A percentile compares a stretch with the other conserved stretches of the same genome.
phyloP scores from a whole-genome alignment of 192 early-diverging fungal genomes.

The Nowakowskiella sp. region DNA sequence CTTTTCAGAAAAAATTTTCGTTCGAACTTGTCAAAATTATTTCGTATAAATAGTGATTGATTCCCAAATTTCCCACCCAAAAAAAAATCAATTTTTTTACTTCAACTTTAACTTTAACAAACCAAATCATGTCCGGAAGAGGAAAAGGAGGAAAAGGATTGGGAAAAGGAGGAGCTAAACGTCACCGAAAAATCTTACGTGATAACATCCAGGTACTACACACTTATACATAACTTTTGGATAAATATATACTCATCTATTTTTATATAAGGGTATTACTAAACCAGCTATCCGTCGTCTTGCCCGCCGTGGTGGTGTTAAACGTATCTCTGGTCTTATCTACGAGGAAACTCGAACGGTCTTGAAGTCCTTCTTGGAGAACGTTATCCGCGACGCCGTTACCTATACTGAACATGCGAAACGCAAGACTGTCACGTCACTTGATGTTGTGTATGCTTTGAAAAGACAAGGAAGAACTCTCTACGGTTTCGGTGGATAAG shows the following conservation, averaged over 20 bases:
- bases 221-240: not conserved
- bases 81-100: not conserved
- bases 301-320: constrained; percentile 87
- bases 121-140: constrained; percentile 70
- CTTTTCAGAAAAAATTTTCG: constrained; percentile 6
- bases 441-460: constrained; percentile 89
- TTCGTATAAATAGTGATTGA: too few species aligned
- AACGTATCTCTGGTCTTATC: constrained; percentile 88
- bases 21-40: not conserved
- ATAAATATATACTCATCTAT: constrained; percentile 17
- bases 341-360: constrained; percentile 86
- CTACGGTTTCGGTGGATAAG: constrained; percentile 64
- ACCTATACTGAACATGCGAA: constrained; percentile 89
- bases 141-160: constrained; percentile 87
- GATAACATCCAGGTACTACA: constrained; percentile 70
- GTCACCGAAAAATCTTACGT: constrained; percentile 88
- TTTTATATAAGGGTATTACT: constrained; percentile 66
- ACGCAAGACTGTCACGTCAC: constrained; percentile 86
- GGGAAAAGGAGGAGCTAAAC: constrained; percentile 88
- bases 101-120: not conserved
- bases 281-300: constrained; percentile 91
- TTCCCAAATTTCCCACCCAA: too few species aligned
- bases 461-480: constrained; percentile 86
- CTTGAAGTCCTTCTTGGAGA: constrained; percentile 84
- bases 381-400: constrained; percentile 83